phyloP scores from a whole-genome alignment of 495 filamentous ascomycete species.

The Penicillium paradoxum region DNA sequence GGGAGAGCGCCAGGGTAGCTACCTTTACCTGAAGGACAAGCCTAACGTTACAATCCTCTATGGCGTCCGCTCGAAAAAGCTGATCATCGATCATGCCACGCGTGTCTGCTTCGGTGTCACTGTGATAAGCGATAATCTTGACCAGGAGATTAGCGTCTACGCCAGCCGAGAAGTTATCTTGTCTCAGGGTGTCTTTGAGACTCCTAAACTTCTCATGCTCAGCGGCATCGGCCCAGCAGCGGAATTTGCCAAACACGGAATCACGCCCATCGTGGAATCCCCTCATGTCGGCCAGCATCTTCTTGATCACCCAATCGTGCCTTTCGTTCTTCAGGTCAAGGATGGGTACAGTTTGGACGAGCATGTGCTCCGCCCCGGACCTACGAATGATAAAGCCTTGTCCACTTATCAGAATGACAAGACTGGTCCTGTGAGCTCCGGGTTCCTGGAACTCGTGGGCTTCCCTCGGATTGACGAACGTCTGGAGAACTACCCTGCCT shows the following conservation, averaged over 20 bases:
- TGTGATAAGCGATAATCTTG: conserved; percentile 39
- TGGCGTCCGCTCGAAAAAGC: conserved; percentile 43
- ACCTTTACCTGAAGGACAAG: conserved; percentile 49
- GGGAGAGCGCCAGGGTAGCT: conserved; percentile 51
- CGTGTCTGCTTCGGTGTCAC: conserved; percentile 34
- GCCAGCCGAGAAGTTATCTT: conserved; percentile 44
- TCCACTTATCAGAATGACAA: conserved; percentile 43
- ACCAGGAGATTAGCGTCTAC: conserved; percentile 28
- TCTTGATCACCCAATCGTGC: conserved; percentile 52
- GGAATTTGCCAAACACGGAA: conserved; percentile 46
- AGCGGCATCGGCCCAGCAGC: conserved; percentile 39
- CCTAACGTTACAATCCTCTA: conserved; percentile 51
- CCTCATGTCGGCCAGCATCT: conserved; percentile 54
- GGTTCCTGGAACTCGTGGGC: conserved; percentile 52
- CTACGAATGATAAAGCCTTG: conserved; percentile 41
- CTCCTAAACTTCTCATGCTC: conserved; percentile 47
- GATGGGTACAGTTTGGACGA: conserved; percentile 52
- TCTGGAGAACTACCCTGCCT: conserved; percentile 44
- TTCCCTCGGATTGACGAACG: conserved; percentile 53
- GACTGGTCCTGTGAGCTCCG: conserved; percentile 47
- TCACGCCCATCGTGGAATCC: conserved; percentile 42
- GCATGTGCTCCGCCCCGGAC: conserved; percentile 47
- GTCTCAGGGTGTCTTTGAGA: conserved; percentile 39
- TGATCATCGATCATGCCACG: conserved; percentile 47
- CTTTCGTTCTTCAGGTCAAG: conserved; percentile 52